Conservation (phyloP, 805 yeast genomes). For the Spathaspora arborariae region DNA sequence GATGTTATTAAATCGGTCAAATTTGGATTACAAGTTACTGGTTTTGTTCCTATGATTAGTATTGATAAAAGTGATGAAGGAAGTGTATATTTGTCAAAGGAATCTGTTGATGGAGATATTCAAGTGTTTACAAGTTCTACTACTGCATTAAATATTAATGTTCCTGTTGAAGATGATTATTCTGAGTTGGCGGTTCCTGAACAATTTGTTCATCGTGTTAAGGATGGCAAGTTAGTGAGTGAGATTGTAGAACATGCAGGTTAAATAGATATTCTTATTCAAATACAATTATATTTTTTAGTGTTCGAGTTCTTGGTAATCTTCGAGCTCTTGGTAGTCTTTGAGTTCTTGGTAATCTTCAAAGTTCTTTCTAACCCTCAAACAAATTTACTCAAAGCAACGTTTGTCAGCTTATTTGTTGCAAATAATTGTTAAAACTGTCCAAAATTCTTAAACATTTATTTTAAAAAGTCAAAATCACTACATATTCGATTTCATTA, state of each 20-base stretch:
- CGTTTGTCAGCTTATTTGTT: too few species aligned
- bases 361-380: too few species aligned
- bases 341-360: too few species aligned
- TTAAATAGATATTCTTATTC: constrained; percentile 27
- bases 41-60: constrained; percentile 76
- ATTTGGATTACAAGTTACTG: constrained; percentile 83
- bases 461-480: too few species aligned
- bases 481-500: too few species aligned
- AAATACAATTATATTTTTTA: neutral
- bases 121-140: constrained; percentile 80
- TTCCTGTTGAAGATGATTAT: constrained; percentile 72
- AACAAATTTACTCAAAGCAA: too few species aligned
- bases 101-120: constrained; percentile 59
- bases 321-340: too few species aligned
- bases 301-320: too few species aligned
- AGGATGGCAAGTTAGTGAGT: constrained; percentile 58
- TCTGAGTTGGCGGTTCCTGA: constrained; percentile 86
- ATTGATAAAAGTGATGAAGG: constrained; percentile 90
- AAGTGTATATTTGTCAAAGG: constrained; percentile 68
- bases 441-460: too few species aligned
- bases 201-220: constrained; percentile 75
- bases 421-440: too few species aligned
- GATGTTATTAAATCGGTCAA: constrained; percentile 79
- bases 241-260: constrained; percentile 83
- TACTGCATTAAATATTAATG: constrained; percentile 79